Conservation (phyloP, 352 stramenopile species). For the Peronospora farinosa region DNA sequence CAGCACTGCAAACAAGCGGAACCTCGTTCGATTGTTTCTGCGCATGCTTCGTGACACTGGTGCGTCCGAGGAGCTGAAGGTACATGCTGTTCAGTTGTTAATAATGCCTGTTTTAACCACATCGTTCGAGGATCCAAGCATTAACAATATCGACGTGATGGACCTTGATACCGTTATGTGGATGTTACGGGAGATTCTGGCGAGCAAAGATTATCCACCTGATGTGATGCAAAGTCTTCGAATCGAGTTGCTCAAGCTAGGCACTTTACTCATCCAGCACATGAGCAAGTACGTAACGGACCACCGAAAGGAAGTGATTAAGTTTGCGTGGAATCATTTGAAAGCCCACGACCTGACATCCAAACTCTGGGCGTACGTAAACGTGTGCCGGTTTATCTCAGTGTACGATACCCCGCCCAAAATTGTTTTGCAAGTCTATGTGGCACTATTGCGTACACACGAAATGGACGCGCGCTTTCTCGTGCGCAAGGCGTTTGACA, state of each 20-base stretch:
- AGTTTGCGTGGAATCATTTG: constrained; percentile 96
- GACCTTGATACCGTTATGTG: constrained; percentile 82
- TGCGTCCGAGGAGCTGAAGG: constrained; percentile 86
- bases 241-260: constrained; percentile 92
- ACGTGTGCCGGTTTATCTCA: constrained; percentile 94
- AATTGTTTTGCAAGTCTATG: constrained; percentile 96
- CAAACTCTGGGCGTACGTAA: constrained; percentile 97
- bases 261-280: constrained; percentile 93
- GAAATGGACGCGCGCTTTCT: constrained; percentile 93
- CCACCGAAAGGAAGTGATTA: constrained; percentile 96
- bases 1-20: constrained; percentile 62
- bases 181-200: constrained; percentile 85
- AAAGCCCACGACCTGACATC: constrained; percentile 92
- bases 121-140: constrained; percentile 73
- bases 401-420: constrained; percentile 94
- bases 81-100: constrained; percentile 89
- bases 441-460: constrained; percentile 90
- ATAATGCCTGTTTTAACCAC: constrained; percentile 90
- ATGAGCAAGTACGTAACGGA: constrained; percentile 90
- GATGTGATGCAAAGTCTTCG: constrained; percentile 74
- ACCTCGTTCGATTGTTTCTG: constrained; percentile 87
- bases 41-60: constrained; percentile 72
- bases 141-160: constrained; percentile 82
- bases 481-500: constrained; percentile 91
- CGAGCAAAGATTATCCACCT: constrained; percentile 70